phyloP scores from a whole-genome alignment of 257 asterid genomes.

The Knoxia roxburghii region DNA sequence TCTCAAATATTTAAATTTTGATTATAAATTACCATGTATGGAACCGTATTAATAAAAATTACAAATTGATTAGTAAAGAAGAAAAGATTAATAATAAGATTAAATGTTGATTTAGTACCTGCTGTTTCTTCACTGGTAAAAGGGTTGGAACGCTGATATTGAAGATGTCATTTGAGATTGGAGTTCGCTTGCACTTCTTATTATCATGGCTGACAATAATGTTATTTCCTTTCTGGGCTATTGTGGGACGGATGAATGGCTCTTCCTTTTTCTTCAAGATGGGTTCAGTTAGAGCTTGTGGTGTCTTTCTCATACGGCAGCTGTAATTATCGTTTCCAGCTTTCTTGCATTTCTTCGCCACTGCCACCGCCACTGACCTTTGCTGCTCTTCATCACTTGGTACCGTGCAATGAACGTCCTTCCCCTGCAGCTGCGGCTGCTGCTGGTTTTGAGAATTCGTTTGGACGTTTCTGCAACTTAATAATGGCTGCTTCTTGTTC shows the following conservation, averaged over 20 bases:
- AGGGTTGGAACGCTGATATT: conserved; percentile 44
- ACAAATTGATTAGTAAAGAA: too few species aligned
- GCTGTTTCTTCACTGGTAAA: conserved; percentile 66
- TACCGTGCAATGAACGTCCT: not conserved
- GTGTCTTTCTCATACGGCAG: conserved; percentile 24
- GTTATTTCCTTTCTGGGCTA: conserved; percentile 30
- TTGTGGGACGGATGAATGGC: conserved; percentile 36
- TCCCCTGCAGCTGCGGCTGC: not conserved
- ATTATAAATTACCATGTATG: too few species aligned
- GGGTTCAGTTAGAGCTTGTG: conserved; percentile 26
- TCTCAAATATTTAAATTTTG: too few species aligned
- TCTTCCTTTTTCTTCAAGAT: conserved; percentile 51
- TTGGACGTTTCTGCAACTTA: conserved; percentile 20
- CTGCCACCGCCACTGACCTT: not conserved
- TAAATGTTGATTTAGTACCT: conserved; percentile 31
- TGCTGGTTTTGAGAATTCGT: not conserved
- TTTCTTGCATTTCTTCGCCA: conserved; percentile 20
- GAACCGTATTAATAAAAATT: too few species aligned
- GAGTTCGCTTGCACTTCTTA: conserved; percentile 47
- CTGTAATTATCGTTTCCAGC: conserved; percentile 17
- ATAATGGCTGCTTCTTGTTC: conserved; percentile 23
- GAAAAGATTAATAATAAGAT: too few species aligned
- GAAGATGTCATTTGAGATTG: conserved; percentile 44
- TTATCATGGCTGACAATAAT: too few species aligned
- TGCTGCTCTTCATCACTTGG: conserved; percentile 13